These are phyloP conservation scores for Dipodascus albidus DNA, from an alignment of 805 yeast genomes.

Conservation along the genomic window DNA sequence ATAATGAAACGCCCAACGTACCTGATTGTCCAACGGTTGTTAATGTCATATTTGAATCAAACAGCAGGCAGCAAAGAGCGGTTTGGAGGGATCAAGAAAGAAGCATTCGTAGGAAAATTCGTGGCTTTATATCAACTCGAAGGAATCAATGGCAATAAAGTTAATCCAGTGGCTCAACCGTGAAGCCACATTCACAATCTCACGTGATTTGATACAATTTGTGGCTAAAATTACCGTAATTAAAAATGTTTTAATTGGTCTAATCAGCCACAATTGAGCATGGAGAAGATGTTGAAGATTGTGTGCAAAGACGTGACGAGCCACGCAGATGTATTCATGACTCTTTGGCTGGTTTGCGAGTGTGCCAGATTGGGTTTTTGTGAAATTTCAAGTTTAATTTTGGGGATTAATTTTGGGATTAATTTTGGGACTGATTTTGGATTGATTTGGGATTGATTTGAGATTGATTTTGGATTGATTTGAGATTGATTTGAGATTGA, in stretches of 20 bases:
- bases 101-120: neutral
- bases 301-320: too few relatives aligned
- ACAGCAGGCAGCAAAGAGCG: too few relatives aligned
- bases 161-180: neutral
- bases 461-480: too few relatives aligned
- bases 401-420: too few relatives aligned
- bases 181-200: conserved; percentile 1
- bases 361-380: too few relatives aligned
- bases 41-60: neutral
- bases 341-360: too few relatives aligned
- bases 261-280: neutral
- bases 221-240: neutral
- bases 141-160: neutral
- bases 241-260: neutral
- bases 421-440: too few relatives aligned
- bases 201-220: conserved; percentile 1
- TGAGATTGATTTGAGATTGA: too few relatives aligned
- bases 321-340: too few relatives aligned
- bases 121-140: neutral
- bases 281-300: too few relatives aligned
- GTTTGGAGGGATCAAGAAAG: neutral
- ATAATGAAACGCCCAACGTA: neutral
- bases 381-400: too few relatives aligned
- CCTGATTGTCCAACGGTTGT: neutral
- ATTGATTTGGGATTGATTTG: too few relatives aligned